A percentile compares a stretch with the other conserved stretches of the same genome.
These are phyloP conservation scores for Taphrina communis DNA, from an alignment of 1,139 yeast species.

Conservation along the genomic window DNA sequence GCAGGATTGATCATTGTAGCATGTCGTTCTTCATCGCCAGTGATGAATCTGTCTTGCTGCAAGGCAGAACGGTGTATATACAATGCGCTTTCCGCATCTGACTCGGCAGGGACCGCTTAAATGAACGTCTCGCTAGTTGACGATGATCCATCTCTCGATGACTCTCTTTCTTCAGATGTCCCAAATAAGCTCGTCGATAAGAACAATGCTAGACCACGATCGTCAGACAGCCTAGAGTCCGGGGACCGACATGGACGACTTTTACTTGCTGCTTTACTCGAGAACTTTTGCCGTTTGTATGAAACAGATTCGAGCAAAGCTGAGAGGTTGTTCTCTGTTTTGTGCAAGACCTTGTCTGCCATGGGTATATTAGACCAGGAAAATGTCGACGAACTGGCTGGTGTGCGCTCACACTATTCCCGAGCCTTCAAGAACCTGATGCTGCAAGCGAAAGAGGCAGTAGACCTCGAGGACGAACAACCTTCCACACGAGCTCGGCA, in stretches of 20 bases:
- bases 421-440: conserved; percentile 36
- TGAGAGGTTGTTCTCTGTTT: conserved; percentile 26
- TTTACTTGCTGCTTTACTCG: conserved; percentile 41
- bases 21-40: too few species aligned
- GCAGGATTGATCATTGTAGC: too few species aligned
- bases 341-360: conserved; percentile 34
- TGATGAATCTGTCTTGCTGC: too few species aligned
- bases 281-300: conserved; percentile 41
- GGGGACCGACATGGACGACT: conserved; percentile 38
- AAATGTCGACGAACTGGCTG: conserved; percentile 36
- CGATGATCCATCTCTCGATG: conserved; percentile 13
- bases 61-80: not conserved
- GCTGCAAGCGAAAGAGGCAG: conserved; percentile 32
- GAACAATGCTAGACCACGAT: not conserved
- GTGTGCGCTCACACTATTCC: conserved; percentile 34
- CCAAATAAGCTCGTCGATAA: conserved; percentile 14
- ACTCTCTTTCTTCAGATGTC: not conserved
- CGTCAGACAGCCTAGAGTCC: conserved; percentile 14
- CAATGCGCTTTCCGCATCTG: not conserved
- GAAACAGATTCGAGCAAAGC: conserved; percentile 39
- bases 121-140: conserved; percentile 24
- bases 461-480: conserved; percentile 23
- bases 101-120: not conserved
- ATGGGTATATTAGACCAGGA: conserved; percentile 42
- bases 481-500: not conserved